Percentiles rank a stretch among this genome's conserved stretches.
Evolutionary conservation across 495 filamentous ascomycete genomes (phyloP).

Genomic region (Aspergillus coremiiformis): DNA sequence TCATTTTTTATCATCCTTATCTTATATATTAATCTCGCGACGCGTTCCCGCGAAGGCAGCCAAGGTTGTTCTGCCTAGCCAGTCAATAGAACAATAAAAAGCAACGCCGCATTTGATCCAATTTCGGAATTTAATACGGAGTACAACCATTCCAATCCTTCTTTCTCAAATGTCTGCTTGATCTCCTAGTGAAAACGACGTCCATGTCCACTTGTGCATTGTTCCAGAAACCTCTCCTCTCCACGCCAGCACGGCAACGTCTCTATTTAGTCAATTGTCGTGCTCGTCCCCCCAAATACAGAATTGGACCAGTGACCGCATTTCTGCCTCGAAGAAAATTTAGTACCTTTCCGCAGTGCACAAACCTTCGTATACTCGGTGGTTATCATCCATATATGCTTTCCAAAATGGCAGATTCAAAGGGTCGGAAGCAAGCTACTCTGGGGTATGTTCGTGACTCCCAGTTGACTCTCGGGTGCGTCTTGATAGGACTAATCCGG

Average conservation of each 20-base stretch:
- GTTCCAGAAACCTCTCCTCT: constrained; percentile 6
- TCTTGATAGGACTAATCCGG: constrained; percentile 17
- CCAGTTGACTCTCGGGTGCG: constrained; percentile 81
- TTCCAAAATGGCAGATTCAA: constrained; percentile 34
- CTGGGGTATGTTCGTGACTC: constrained; percentile 83
- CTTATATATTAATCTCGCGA: constrained; percentile 29
- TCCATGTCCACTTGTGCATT: constrained; percentile 26
- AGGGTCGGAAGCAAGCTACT: constrained; percentile 67
- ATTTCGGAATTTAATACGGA: not conserved
- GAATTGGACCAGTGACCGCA: not conserved
- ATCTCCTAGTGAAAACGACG: not conserved
- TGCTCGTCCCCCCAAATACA: not conserved
- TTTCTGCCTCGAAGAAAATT: not conserved
- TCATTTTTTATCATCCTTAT: not conserved
- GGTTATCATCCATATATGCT: not conserved
- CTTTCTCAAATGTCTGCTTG: not conserved
- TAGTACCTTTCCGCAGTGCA: not conserved
- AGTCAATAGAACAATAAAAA: not conserved
- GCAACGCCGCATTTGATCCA: not conserved
- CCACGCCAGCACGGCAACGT: constrained; percentile 8
- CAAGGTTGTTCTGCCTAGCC: constrained; percentile 3
- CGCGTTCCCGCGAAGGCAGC: constrained; percentile 15
- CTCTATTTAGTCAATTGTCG: not conserved
- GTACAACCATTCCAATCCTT: not conserved
- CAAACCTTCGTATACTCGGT: not conserved